Evolutionary conservation across 768 basidiomycete species (phyloP).

Genomic region (Amanita polypyramis): DNA sequence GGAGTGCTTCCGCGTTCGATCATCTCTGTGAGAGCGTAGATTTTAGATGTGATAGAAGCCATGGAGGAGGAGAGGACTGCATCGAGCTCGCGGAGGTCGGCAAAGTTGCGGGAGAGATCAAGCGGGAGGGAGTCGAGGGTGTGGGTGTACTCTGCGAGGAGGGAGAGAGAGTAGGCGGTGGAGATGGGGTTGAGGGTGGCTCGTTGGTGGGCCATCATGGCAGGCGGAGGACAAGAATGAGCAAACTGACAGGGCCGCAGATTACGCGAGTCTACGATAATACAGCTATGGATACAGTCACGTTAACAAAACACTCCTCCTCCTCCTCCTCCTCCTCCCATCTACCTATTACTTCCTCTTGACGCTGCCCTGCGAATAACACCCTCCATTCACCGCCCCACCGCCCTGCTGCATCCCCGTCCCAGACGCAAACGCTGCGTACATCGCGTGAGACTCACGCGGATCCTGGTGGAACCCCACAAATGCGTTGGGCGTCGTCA

Average conservation of each 20-base stretch:
- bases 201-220: conserved; percentile 6
- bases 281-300: conserved; percentile 1
- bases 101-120: conserved; percentile 89
- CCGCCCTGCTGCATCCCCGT: neutral
- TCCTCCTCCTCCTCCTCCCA: neutral
- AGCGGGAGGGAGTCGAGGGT: conserved; percentile 88
- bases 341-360: neutral
- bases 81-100: conserved; percentile 96
- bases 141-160: conserved; percentile 81
- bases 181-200: conserved; percentile 21
- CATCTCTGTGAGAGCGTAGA: conserved; percentile 63
- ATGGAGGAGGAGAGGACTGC: conserved; percentile 92
- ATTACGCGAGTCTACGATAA: neutral
- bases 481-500: conserved; percentile 50
- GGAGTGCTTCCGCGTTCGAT: conserved; percentile 51
- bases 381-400: neutral
- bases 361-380: neutral
- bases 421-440: conserved; percentile 32
- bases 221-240: neutral
- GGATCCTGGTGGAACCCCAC: conserved; percentile 47
- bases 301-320: too few relatives aligned
- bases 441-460: conserved; percentile 50
- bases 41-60: conserved; percentile 68
- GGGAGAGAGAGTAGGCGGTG: conserved; percentile 51
- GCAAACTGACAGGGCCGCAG: neutral